Evolutionary conservation across 768 basidiomycete species (phyloP), one percentile per base, ranked within the genome.

Genomic region (Multifurca ochricompacta): DNA sequence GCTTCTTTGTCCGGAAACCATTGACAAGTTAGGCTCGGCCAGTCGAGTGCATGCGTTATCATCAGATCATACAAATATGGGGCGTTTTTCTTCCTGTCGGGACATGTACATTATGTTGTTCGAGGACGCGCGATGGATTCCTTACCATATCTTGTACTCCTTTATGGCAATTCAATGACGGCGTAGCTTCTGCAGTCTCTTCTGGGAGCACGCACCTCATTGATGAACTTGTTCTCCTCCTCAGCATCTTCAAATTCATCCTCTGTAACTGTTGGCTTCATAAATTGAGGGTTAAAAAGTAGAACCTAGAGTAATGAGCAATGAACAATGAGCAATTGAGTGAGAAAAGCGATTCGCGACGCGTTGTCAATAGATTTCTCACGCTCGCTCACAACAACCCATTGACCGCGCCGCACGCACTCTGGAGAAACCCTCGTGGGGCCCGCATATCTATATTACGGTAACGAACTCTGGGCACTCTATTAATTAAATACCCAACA

Each of bases 1-100:
- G 82, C 80, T 71, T 97, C 91, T 69, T 83, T 86, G 75, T 99
- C 96, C 0, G 96, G 96, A 69, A 99, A 89, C 96, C 96, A 99
- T 72, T 98, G 96, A 68, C 91, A 93, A 4, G 96, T 99, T 65
- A 99, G 68, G 65, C 86, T 91, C 18, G 96, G 96, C 96, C 96
- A 99, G 70, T 96, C 92, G 46, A 98, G 77, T 30, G 95, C 95
- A 67, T 98, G 95, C 1, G 95, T 97, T 64, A 99, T 86, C 60
- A 99, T 91, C 21, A 95, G 77, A 70, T 99, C 96, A 69, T 99
- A 99, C 13, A 98, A 81, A 72, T 95, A 98, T 11, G 94, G 95
- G 49, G 94, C 91, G 71, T 94, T 95, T 74, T 92, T 92, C 77
- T 92, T 92, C 89, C 89, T 92, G 67, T 16, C 45, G 46, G 39